Conservation (phyloP, 495 filamentous ascomycete genomes). For the Xylaria venustula region DNA sequence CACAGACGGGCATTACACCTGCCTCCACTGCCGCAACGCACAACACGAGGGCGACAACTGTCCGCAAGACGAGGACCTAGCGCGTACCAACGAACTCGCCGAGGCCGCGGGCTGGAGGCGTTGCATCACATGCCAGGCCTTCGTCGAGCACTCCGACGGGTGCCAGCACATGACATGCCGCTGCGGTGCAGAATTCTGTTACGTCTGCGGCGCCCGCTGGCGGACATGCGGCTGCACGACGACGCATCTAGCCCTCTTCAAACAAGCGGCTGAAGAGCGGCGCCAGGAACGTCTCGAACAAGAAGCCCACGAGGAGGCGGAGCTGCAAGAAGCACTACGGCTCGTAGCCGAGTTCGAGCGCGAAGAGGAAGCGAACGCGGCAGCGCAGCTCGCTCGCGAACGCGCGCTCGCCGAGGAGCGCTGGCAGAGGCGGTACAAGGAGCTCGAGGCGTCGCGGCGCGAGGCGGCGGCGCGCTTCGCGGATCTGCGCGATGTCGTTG, state of each 20-base stretch:
- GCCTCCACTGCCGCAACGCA: constrained; percentile 33
- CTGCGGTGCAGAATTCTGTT: constrained; percentile 53
- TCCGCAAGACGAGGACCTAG: constrained; percentile 32
- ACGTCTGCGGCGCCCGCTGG: constrained; percentile 44
- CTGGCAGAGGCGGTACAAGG: constrained; percentile 17
- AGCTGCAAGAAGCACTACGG: constrained; percentile 30
- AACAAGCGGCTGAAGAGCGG: constrained; percentile 19
- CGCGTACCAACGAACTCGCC: constrained; percentile 34
- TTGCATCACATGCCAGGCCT: constrained; percentile 24
- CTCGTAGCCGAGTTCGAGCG: constrained; percentile 37
- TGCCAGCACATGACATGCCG: constrained; percentile 56
- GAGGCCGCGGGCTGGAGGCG: constrained; percentile 41
- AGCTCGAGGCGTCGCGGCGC: constrained; percentile 23
- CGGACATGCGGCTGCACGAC: constrained; percentile 36
- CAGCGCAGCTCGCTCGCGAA: constrained; percentile 26
- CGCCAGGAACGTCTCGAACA: constrained; percentile 19
- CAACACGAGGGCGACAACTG: constrained; percentile 31
- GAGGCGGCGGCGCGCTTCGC: constrained; percentile 25
- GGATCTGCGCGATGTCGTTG: constrained; percentile 22
- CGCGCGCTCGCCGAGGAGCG: constrained; percentile 26
- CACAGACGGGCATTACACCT: constrained; percentile 35
- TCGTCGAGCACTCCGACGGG: constrained; percentile 43
- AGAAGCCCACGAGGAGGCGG: constrained; percentile 29
- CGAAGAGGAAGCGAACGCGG: constrained; percentile 33
- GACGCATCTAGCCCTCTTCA: constrained; percentile 26